These are phyloP conservation scores for Brassica incana DNA, from an alignment of 345 rosid genomes.

Conservation along the genomic window DNA sequence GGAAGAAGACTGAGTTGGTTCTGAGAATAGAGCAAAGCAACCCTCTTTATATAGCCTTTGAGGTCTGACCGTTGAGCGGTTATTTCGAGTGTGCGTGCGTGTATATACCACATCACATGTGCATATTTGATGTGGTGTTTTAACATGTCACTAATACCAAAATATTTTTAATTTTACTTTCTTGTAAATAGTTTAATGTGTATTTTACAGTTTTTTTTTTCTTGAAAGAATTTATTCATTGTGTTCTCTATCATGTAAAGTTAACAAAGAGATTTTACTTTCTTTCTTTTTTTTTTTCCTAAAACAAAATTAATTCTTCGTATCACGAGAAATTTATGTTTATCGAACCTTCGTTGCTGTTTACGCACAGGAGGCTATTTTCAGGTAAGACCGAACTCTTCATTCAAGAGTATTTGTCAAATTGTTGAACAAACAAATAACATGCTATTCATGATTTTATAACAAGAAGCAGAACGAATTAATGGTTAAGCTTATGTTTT, in stretches of 20 bases:
- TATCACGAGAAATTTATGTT: slow-evolving; percentile 26
- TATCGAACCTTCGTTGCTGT: not conserved
- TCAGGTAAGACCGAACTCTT: slow-evolving; percentile 35
- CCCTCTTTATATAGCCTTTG: slow-evolving; percentile 31
- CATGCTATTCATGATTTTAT: slow-evolving; percentile 21
- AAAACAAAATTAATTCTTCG: not conserved
- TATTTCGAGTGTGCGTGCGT: slow-evolving; percentile 27
- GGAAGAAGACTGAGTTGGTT: slow-evolving; percentile 37
- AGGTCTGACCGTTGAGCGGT: slow-evolving; percentile 37
- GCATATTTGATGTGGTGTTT: slow-evolving; percentile 32
- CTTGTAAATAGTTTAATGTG: not conserved
- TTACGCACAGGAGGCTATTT: slow-evolving; percentile 31
- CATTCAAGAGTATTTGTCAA: slow-evolving; percentile 19
- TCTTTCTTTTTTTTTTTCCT: too few relatives aligned
- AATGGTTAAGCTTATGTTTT: slow-evolving; percentile 7
- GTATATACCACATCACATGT: slow-evolving; percentile 16
- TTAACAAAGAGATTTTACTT: not conserved
- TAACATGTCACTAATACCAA: slow-evolving; percentile 30
- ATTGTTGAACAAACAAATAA: slow-evolving; percentile 14
- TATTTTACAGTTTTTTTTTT: slow-evolving; percentile 5
- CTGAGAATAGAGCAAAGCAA: slow-evolving; percentile 17
- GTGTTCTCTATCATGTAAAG: not conserved
- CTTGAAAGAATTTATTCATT: not conserved
- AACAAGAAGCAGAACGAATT: not conserved
- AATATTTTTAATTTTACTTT: not conserved